Conservation (phyloP, 2,329 filamentous ascomycete species). For the Aureobasidium sp. region DNA sequence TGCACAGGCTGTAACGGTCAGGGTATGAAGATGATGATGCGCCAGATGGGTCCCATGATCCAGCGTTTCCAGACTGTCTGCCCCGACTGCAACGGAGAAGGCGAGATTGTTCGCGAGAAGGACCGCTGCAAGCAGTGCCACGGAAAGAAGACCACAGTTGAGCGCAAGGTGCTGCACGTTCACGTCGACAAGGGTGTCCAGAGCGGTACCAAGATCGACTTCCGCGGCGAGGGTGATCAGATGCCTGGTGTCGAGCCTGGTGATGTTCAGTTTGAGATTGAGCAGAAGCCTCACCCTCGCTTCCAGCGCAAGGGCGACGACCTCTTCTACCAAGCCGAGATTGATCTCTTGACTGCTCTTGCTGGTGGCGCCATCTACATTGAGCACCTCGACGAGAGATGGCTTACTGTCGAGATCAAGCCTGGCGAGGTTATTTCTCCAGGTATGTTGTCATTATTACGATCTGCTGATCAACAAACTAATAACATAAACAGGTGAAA, state of each 20-base stretch:
- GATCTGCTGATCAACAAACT: slow-evolving; percentile 9
- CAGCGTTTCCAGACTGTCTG: slow-evolving; percentile 99
- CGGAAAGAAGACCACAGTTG: slow-evolving; percentile 96
- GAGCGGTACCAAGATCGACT: slow-evolving; percentile 93
- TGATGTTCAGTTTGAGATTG: slow-evolving; percentile 97
- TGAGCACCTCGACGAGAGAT: slow-evolving; percentile 95
- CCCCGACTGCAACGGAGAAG: slow-evolving; percentile 95
- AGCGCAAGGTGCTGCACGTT: slow-evolving; percentile 96
- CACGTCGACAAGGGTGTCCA: slow-evolving; percentile 93
- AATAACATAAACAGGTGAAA: slow-evolving; percentile 53
- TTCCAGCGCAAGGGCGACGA: slow-evolving; percentile 97
- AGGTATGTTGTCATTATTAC: slow-evolving; percentile 52
- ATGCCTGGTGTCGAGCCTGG: slow-evolving; percentile 86
- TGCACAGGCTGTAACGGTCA: slow-evolving; percentile 85
- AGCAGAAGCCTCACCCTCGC: slow-evolving; percentile 94
- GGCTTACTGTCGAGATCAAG: slow-evolving; percentile 86
- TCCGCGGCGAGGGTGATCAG: slow-evolving; percentile 94
- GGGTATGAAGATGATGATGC: slow-evolving; percentile 99
- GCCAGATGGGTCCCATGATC: slow-evolving; percentile 99
- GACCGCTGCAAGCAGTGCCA: slow-evolving; percentile 94
- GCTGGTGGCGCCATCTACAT: slow-evolving; percentile 86
- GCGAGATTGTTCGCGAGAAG: slow-evolving; percentile 93
- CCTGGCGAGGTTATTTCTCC: slow-evolving; percentile 92
- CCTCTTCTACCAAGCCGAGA: slow-evolving; percentile 88
- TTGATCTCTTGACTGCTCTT: slow-evolving; percentile 90